Evolutionary conservation across 2,329 filamentous ascomycete species (phyloP).

Genomic region (Colletotrichum sp.): DNA sequence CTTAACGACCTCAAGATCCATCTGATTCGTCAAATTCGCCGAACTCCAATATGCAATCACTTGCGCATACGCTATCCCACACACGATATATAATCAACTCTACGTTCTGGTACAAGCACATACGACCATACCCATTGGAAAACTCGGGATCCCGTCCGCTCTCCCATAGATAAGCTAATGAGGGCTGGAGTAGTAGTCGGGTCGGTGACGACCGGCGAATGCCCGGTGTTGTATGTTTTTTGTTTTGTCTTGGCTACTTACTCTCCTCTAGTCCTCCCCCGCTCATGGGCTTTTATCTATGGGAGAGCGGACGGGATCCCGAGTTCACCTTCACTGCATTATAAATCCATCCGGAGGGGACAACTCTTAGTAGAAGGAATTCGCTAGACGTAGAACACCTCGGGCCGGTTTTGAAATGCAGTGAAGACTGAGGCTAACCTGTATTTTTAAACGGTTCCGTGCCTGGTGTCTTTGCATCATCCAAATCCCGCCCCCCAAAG

Average conservation of each 20-base stretch:
- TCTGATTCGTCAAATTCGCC: too few species aligned
- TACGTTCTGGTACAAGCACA: too few species aligned
- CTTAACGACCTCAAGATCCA: too few species aligned
- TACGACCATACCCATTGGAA: neutral
- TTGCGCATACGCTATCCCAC: too few species aligned
- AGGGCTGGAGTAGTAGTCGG: too few species aligned
- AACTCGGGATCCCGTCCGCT: slow-evolving; percentile 1
- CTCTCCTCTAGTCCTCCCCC: neutral
- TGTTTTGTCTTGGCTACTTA: neutral
- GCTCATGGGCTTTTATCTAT: neutral
- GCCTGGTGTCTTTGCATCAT: neutral
- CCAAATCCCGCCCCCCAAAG: neutral
- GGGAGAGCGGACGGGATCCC: neutral
- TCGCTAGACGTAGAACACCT: neutral
- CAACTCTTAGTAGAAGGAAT: neutral
- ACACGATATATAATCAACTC: too few species aligned
- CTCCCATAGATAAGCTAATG: neutral
- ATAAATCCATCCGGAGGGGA: neutral
- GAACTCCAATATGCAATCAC: too few species aligned
- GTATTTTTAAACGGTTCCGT: neutral
- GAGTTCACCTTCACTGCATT: neutral
- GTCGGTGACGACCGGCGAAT: too few species aligned
- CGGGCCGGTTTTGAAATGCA: neutral
- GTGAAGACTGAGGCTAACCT: neutral
- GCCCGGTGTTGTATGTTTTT: neutral